Evolutionary conservation across 345 rosid genomes (phyloP), one percentile per base, ranked within the genome.

Genomic region (Melaleuca alternifolia): DNA sequence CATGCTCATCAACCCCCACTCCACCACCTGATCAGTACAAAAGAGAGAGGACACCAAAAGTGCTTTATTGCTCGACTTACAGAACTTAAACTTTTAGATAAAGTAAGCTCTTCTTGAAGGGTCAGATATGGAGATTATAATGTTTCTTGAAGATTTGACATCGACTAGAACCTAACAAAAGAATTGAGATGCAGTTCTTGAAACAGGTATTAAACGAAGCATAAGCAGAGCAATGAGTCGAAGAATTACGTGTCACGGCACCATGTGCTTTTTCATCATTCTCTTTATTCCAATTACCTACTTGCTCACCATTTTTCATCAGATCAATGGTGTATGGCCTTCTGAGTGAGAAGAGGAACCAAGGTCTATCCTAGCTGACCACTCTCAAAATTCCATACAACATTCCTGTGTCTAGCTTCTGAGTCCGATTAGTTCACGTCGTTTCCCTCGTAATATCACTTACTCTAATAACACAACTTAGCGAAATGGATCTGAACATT

Each of bases 1-100:
- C 99, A 95, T 95, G 71, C 98, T 97, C 98, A 94, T 95, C 91
- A 81, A 91, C 89, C 99, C 99, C 99, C 99, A 96, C 85, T 91
- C 93, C 82, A 93, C 99, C 77, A 88, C 90, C 98, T 95, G 79
- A 71, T 71, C 48, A 71, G 92, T 88, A 87, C 87, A 75, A 21
- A 30, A 30, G n/a, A 82, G 14, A 54, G 85, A 41, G 46, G 52
- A 62, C 30, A 37, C 57, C 20, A 37, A 30, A 84, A 85, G n/a
- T 62, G 44, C 46, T 51, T 83, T 52, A 52, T 16, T 48, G 41
- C 44, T 83, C 16, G 61, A 83, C 24, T 16, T 23, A 52, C 46
- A 82, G 85, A 83, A 51, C 6, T 37, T 83, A 52, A 52, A 62
- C 50, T 52, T 26, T 28, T 41, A n/a, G 85, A 83, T 52, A 15